phyloP scores from a whole-genome alignment of 1,284 basidiomycete genomes.

The Leccinum pallidistipes region DNA sequence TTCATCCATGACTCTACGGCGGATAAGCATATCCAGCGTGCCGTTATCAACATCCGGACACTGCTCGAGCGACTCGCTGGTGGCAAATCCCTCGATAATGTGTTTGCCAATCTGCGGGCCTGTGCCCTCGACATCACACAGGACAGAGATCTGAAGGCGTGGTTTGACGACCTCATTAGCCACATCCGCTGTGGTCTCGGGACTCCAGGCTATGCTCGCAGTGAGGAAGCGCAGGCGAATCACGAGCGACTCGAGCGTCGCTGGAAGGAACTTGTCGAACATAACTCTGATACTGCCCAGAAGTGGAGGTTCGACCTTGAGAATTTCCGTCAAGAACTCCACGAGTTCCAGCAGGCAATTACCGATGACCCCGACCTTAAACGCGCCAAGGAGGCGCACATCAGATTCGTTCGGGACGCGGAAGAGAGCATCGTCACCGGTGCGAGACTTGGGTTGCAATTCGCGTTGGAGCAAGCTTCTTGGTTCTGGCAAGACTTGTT shows the following conservation, averaged over 20 bases:
- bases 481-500: conserved; percentile 76
- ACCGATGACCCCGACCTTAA: conserved; percentile 48
- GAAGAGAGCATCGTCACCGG: conserved; percentile 44
- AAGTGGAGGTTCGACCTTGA: conserved; percentile 55
- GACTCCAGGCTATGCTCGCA: conserved; percentile 50
- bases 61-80: conserved; percentile 52
- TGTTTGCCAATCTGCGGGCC: conserved; percentile 42
- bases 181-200: conserved; percentile 47
- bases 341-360: conserved; percentile 46
- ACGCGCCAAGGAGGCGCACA: conserved; percentile 46
- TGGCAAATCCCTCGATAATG: conserved; percentile 44
- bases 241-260: conserved; percentile 46
- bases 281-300: conserved; percentile 40
- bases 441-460: conserved; percentile 40
- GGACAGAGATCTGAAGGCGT: conserved; percentile 47
- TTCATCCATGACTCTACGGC: conserved; percentile 59
- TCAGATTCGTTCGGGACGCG: conserved; percentile 46
- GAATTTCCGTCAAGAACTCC: conserved; percentile 43
- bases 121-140: conserved; percentile 45
- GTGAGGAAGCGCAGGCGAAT: conserved; percentile 44
- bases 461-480: conserved; percentile 53
- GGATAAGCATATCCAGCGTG: conserved; percentile 54
- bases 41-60: conserved; percentile 44
- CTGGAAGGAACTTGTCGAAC: conserved; percentile 50
- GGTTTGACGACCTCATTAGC: conserved; percentile 50